Conservation (phyloP, 345 rosid species). For the Citrus inodora region DNA sequence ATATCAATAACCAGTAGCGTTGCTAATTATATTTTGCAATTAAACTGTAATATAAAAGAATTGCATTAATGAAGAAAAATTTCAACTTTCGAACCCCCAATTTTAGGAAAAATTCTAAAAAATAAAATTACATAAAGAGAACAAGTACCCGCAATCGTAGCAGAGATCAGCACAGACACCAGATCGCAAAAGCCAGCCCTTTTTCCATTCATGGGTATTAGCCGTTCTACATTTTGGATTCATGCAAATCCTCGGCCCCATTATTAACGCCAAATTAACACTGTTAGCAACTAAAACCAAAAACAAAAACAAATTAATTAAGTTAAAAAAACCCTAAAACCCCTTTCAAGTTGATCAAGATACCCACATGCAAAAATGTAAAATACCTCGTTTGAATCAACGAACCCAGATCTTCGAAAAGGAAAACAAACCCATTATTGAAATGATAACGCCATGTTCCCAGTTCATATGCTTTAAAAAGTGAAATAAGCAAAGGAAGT, state of each 20-base stretch:
- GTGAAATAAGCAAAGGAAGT: not conserved
- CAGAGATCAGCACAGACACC: slow-evolving; percentile 79
- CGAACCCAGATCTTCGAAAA: slow-evolving; percentile 15
- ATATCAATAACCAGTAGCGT: not conserved
- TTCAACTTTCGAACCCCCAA: not conserved
- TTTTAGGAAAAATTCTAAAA: not conserved
- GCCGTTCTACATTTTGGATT: slow-evolving; percentile 57
- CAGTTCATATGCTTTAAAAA: not conserved
- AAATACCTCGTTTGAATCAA: not conserved
- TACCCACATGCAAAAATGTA: not conserved
- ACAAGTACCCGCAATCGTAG: slow-evolving; percentile 70
- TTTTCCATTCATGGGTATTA: slow-evolving; percentile 62
- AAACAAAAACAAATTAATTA: slow-evolving; percentile 6
- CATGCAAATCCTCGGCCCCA: slow-evolving; percentile 80
- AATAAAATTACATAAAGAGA: slow-evolving; percentile 10
- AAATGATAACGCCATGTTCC: not conserved
- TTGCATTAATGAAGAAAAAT: not conserved
- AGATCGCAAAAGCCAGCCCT: slow-evolving; percentile 88
- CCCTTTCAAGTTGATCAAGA: slow-evolving; percentile 15
- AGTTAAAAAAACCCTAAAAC: slow-evolving; percentile 22
- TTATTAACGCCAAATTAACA: slow-evolving; percentile 25
- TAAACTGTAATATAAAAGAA: not conserved
- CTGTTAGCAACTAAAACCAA: not conserved
- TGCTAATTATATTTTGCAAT: not conserved
- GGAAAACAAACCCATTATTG: slow-evolving; percentile 4